A percentile compares a stretch with the other conserved stretches of the same genome.
Evolutionary conservation across 1,139 yeast species (phyloP).

Genomic region (Yarrowia galli): DNA sequence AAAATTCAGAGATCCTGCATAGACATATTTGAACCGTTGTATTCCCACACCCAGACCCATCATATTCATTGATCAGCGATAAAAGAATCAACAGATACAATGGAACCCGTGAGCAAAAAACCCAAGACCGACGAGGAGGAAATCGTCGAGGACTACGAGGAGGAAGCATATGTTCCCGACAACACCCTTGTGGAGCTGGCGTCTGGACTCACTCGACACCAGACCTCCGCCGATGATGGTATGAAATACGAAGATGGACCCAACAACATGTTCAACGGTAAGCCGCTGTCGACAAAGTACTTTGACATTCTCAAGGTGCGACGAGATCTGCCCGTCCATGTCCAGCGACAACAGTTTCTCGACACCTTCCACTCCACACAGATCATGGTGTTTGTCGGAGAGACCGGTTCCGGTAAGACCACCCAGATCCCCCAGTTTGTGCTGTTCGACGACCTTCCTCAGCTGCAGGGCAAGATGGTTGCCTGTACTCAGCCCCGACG

Average conservation of each 20-base stretch:
- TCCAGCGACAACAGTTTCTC: constrained; percentile 89
- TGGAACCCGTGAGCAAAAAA: constrained; percentile 39
- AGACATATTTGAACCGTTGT: not conserved
- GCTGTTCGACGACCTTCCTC: constrained; percentile 89
- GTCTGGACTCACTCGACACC: constrained; percentile 52
- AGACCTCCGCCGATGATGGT: constrained; percentile 80
- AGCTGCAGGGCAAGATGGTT: constrained; percentile 75
- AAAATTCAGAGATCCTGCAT: constrained; percentile 35
- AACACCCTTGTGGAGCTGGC: constrained; percentile 30
- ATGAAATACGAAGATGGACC: constrained; percentile 65
- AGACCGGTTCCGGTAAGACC: constrained; percentile 97
- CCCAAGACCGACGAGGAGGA: constrained; percentile 39
- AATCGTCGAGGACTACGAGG: constrained; percentile 23
- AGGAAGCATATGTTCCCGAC: constrained; percentile 35
- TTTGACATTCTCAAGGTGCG: constrained; percentile 78
- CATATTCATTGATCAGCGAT: constrained; percentile 8
- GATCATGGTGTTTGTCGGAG: constrained; percentile 98
- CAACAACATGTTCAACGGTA: constrained; percentile 81
- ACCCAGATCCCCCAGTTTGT: constrained; percentile 98
- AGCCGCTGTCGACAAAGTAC: constrained; percentile 66
- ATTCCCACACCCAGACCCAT: constrained; percentile 11
- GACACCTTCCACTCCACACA: constrained; percentile 84
- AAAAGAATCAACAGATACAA: not conserved
- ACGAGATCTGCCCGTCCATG: constrained; percentile 90
- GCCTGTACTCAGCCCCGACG: constrained; percentile 98